Percentiles rank a stretch among this genome's conserved stretches.
Evolutionary conservation across 495 filamentous ascomycete species (phyloP).

Genomic region (Penicillium simplicissimum): DNA sequence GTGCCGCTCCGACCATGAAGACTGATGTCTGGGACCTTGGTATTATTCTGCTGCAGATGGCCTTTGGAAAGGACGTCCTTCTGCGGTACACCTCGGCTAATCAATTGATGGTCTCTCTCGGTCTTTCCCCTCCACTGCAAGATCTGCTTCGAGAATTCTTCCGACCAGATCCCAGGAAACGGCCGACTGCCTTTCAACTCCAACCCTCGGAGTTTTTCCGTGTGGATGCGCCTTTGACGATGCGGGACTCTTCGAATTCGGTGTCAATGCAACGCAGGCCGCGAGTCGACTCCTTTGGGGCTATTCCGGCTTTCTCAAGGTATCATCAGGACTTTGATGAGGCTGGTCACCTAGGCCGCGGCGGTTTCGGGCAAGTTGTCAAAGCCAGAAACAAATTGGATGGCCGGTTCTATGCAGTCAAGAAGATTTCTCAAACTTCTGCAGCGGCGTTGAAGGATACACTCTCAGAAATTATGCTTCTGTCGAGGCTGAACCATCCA

Average conservation of each 20-base stretch:
- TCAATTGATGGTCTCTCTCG: conserved; percentile 59
- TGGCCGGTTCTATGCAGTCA: conserved; percentile 90
- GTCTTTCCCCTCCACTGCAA: conserved; percentile 70
- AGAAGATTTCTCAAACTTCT: conserved; percentile 87
- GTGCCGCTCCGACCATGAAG: conserved; percentile 66
- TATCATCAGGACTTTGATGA: conserved; percentile 90
- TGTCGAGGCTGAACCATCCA: conserved; percentile 91
- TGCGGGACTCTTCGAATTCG: conserved; percentile 41
- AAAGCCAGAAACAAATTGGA: conserved; percentile 93
- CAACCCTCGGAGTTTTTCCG: conserved; percentile 84
- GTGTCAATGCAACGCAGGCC: conserved; percentile 42
- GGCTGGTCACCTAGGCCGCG: conserved; percentile 83
- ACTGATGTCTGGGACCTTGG: conserved; percentile 96
- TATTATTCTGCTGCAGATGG: conserved; percentile 86
- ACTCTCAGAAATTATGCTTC: conserved; percentile 84
- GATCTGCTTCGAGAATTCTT: conserved; percentile 84
- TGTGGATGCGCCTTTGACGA: conserved; percentile 51
- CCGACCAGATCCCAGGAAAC: conserved; percentile 75
- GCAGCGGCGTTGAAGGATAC: conserved; percentile 79
- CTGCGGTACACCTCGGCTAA: conserved; percentile 77
- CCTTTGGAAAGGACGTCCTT: conserved; percentile 78
- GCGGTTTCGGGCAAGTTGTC: conserved; percentile 96
- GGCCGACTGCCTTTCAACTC: conserved; percentile 86
- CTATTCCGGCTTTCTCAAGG: conserved; percentile 56
- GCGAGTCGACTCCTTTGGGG: conserved; percentile 49